phyloP scores from a whole-genome alignment of 2,329 filamentous ascomycete species.

The Apiospora arundinis region DNA sequence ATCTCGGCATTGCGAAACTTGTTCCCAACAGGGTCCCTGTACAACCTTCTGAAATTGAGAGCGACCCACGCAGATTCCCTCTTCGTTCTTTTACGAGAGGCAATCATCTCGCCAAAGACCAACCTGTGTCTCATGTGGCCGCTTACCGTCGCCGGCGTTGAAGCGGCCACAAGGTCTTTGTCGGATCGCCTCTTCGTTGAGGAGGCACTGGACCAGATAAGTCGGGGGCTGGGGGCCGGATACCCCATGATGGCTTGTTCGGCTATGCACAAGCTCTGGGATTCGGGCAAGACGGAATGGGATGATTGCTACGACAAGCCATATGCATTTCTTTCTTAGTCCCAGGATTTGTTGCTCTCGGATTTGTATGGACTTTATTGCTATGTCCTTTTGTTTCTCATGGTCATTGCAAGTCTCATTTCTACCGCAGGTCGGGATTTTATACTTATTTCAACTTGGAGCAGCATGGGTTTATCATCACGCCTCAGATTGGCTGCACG shows the following conservation, averaged over 20 bases:
- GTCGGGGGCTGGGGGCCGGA: constrained; percentile 33
- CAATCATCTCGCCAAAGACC: constrained; percentile 28
- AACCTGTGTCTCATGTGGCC: constrained; percentile 40
- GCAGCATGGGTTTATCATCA: no score
- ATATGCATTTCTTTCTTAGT: constrained; percentile 33
- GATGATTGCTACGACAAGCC: constrained; percentile 45
- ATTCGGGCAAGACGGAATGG: constrained; percentile 39
- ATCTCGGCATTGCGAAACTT: constrained; percentile 39
- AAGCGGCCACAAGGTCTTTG: constrained; percentile 32
- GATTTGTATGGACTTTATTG: no score
- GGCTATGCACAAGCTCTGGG: constrained; percentile 41
- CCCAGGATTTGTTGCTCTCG: not conserved
- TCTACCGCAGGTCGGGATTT: no score
- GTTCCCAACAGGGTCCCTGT: constrained; percentile 31
- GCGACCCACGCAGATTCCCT: constrained; percentile 30
- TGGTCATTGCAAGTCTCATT: no score
- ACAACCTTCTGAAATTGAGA: constrained; percentile 20
- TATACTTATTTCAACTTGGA: no score
- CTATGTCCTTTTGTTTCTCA: no score
- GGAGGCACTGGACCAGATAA: constrained; percentile 33
- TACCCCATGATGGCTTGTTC: constrained; percentile 35
- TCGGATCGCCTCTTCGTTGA: constrained; percentile 37
- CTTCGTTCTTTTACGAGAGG: constrained; percentile 33
- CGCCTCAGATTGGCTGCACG: no score
- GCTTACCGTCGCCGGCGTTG: constrained; percentile 40